Percentiles rank a stretch among this genome's conserved stretches.
These are phyloP conservation scores for Mortierella hygrophila DNA, from an alignment of 192 early-diverging fungal genomes.

Conservation along the genomic window DNA sequence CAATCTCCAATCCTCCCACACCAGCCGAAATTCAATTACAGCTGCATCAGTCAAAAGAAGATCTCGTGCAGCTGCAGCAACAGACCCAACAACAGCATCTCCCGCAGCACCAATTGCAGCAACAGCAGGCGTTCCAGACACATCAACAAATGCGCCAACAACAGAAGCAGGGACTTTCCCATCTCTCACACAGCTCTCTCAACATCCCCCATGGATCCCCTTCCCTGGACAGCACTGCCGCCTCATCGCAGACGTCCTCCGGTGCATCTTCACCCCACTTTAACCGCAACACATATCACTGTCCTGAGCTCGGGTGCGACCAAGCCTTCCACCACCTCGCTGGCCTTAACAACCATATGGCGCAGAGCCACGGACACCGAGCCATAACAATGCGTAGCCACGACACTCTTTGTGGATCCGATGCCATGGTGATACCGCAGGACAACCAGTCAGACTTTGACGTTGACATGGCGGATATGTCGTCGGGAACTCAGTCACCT, in stretches of 20 bases:
- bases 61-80: neutral
- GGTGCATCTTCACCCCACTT: conserved; percentile 44
- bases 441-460: conserved; percentile 28
- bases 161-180: conserved; percentile 8
- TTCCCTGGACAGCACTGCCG: conserved; percentile 23
- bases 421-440: conserved; percentile 24
- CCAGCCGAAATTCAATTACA: conserved; percentile 44
- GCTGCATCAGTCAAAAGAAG: conserved; percentile 29
- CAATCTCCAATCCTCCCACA: conserved; percentile 35
- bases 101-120: conserved; percentile 7
- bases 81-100: neutral
- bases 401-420: conserved; percentile 15
- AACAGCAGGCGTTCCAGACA: neutral
- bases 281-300: conserved; percentile 22
- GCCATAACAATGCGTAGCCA: conserved; percentile 27
- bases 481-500: conserved; percentile 24
- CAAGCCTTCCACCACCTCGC: conserved; percentile 26
- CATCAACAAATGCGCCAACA: neutral
- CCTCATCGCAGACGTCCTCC: conserved; percentile 36
- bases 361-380: conserved; percentile 33
- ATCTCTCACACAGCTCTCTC: conserved; percentile 26
- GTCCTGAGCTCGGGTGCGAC: conserved; percentile 35
- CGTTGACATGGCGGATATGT: conserved; percentile 32
- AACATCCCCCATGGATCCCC: conserved; percentile 22
- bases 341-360: conserved; percentile 35